Conservation (phyloP, 257 asterid genomes). For the Nicotiana paniculata region DNA sequence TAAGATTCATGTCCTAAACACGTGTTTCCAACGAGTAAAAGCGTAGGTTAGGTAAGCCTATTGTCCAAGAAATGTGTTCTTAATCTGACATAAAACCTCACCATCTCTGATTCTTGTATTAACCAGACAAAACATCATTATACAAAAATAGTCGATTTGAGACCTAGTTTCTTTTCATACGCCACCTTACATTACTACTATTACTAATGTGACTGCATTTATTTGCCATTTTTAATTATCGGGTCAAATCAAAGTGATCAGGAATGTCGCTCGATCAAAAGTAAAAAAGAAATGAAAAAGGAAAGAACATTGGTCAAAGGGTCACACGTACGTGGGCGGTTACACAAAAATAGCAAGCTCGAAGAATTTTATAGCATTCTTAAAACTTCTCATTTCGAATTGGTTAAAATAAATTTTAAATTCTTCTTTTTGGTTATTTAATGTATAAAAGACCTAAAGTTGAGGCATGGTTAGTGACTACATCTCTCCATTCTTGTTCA, state of each 20-base stretch:
- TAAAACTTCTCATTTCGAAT: too few relatives aligned
- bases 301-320: not conserved
- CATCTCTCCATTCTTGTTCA: too few relatives aligned
- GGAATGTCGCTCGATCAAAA: not conserved
- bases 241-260: not conserved
- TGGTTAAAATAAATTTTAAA: too few relatives aligned
- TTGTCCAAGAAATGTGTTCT: not conserved
- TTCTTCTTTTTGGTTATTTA: too few relatives aligned
- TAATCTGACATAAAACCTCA: not conserved
- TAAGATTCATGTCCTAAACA: conserved; percentile 8
- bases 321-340: not conserved
- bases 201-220: not conserved
- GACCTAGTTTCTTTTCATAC: not conserved
- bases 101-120: not conserved
- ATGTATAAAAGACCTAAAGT: too few relatives aligned
- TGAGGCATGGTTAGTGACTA: too few relatives aligned
- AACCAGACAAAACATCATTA: not conserved
- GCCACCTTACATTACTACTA: not conserved
- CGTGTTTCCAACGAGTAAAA: conserved; percentile 3
- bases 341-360: too few relatives aligned
- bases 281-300: not conserved
- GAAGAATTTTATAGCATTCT: too few relatives aligned
- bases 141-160: conserved; percentile 2
- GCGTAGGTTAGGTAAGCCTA: conserved; percentile 7
- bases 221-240: not conserved